A percentile compares a stretch with the other conserved stretches of the same genome.
Evolutionary conservation across 768 basidiomycete genomes (phyloP).

Genomic region (Lyophyllum semitale): DNA sequence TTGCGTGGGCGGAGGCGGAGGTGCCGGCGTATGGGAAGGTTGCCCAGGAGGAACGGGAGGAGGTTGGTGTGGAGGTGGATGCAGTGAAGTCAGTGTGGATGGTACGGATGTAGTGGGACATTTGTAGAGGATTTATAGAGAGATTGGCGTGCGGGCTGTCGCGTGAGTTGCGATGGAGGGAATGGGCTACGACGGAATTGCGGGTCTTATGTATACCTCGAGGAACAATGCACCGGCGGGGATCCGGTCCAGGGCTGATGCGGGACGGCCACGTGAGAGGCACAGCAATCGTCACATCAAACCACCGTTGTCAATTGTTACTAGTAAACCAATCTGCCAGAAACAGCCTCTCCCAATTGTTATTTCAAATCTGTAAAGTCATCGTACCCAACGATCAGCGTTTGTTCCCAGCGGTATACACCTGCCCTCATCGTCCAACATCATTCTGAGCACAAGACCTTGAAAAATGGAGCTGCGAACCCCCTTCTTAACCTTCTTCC

Average conservation of each 20-base stretch:
- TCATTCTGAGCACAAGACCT: no score
- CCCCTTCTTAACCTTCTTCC: no score
- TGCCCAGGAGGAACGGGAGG: constrained; percentile 1
- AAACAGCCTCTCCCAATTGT: background rate
- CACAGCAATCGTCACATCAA: background rate
- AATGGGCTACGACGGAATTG: background rate
- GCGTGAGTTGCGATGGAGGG: background rate
- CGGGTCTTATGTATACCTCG: background rate
- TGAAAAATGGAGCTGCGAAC: no score
- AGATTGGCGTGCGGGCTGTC: background rate
- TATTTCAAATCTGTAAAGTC: background rate
- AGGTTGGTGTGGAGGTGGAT: constrained; percentile 4
- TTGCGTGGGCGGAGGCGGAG: constrained; percentile 15
- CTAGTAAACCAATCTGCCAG: no score
- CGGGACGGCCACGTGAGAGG: background rate
- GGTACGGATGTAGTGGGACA: constrained; percentile 41
- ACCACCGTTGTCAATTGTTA: no score
- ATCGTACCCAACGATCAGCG: no score
- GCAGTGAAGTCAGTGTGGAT: constrained; percentile 40
- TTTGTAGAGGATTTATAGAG: background rate
- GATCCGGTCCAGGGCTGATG: constrained; percentile 1
- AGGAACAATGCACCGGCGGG: constrained; percentile 1
- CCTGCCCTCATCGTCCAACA: no score
- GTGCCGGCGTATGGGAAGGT: constrained; percentile 9
- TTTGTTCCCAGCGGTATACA: no score